Percentiles rank a stretch among this genome's conserved stretches.
Conservation (phyloP, 148 eudicot species). For the Beta vulgaris region DNA sequence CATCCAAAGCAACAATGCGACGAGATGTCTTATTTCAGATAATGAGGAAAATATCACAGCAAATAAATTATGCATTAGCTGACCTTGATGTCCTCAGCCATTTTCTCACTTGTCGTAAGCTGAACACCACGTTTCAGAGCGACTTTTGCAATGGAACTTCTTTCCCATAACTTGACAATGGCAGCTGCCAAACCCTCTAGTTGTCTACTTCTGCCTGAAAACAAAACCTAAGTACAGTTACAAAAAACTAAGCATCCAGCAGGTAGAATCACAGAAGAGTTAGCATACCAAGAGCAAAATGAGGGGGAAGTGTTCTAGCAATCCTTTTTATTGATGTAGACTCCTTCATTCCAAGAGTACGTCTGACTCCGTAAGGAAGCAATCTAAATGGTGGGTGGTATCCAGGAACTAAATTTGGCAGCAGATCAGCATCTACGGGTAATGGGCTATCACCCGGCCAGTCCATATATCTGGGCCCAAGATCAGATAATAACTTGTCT, state of each 20-base stretch:
- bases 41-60: not conserved
- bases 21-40: not conserved
- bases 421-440: slow-evolving; percentile 96
- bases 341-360: slow-evolving; percentile 62
- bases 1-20: not conserved
- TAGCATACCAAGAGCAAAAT: slow-evolving; percentile 82
- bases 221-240: slow-evolving; percentile 16
- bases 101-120: slow-evolving; percentile 93
- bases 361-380: slow-evolving; percentile 87
- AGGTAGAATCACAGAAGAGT: slow-evolving; percentile 3
- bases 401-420: slow-evolving; percentile 65
- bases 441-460: slow-evolving; percentile 90
- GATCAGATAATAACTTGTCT: slow-evolving; percentile 66
- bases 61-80: slow-evolving; percentile 3
- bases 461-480: slow-evolving; percentile 83
- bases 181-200: slow-evolving; percentile 89
- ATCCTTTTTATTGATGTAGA: slow-evolving; percentile 80
- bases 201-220: slow-evolving; percentile 93
- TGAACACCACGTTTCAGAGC: slow-evolving; percentile 95
- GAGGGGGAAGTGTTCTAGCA: slow-evolving; percentile 90
- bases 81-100: slow-evolving; percentile 98
- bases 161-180: slow-evolving; percentile 87
- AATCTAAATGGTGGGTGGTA: slow-evolving; percentile 83
- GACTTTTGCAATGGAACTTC: slow-evolving; percentile 86
- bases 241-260: not conserved